Percentiles rank a stretch among this genome's conserved stretches.
Conservation (phyloP, 257 asterid genomes). For the Linderniella brevidens region DNA sequence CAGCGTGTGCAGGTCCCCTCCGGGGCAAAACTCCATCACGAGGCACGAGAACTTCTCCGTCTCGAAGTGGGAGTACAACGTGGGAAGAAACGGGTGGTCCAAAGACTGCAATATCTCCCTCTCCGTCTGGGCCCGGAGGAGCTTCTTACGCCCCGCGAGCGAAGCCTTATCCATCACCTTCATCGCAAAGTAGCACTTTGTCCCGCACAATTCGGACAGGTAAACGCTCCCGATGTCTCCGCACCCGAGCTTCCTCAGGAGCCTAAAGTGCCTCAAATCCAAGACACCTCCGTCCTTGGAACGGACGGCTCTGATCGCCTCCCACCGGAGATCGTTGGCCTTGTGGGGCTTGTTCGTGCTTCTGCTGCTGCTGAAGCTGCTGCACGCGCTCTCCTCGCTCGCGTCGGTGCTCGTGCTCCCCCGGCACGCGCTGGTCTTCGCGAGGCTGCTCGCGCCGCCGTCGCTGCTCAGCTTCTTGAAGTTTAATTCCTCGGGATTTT, state of each 20-base stretch:
- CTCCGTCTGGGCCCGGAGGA: conserved; percentile 70
- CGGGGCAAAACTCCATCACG: conserved; percentile 85
- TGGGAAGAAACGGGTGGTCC: conserved; percentile 73
- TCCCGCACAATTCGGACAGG: conserved; percentile 61
- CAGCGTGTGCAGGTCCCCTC: conserved; percentile 72
- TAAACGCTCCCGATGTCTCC: conserved; percentile 81
- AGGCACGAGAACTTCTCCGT: conserved; percentile 69
- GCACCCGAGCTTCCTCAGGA: conserved; percentile 62
- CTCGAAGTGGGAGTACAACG: conserved; percentile 47
- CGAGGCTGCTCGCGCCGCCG: conserved; percentile 31
- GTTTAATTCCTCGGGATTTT: no score
- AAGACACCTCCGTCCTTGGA: conserved; percentile 45
- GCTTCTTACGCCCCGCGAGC: conserved; percentile 55
- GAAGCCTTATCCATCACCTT: conserved; percentile 41
- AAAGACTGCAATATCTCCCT: conserved; percentile 62
- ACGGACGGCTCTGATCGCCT: conserved; percentile 58
- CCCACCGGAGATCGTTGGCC: conserved; percentile 67
- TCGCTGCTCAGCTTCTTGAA: conserved; percentile 8
- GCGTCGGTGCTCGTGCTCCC: conserved; percentile 73
- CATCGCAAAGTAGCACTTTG: conserved; percentile 67
- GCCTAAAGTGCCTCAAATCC: conserved; percentile 64
- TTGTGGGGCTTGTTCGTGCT: conserved; percentile 54
- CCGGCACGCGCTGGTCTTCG: conserved; percentile 59
- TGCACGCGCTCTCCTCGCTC: conserved; percentile 62
- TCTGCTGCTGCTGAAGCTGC: conserved; percentile 60